phyloP scores from a whole-genome alignment of 2,329 filamentous ascomycete species.

The Arthrinium puccinioides region DNA sequence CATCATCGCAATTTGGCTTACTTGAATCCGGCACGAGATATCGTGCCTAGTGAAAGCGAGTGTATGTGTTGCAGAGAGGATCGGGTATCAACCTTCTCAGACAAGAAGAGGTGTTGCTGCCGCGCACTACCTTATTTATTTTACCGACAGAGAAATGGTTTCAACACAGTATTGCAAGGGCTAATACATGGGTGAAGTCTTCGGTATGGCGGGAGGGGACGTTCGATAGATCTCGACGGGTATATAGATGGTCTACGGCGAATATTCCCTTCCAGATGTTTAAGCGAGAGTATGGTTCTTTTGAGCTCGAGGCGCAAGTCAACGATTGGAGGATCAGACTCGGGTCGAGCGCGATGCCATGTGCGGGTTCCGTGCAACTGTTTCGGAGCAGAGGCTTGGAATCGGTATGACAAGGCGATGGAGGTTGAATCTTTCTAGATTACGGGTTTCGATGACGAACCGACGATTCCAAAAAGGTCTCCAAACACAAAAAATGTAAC shows the following conservation, averaged over 20 bases:
- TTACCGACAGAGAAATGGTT: no score
- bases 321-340: conserved; percentile 16
- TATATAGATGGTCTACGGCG: conserved; percentile 8
- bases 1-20: conserved; percentile 10
- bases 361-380: conserved; percentile 13
- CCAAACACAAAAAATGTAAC: conserved; percentile 43
- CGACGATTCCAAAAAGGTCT: conserved; percentile 22
- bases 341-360: conserved; percentile 9
- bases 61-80: conserved; percentile 15
- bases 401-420: conserved; percentile 10
- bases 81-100: conserved; percentile 15
- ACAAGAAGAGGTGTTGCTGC: conserved; percentile 9
- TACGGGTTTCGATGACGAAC: conserved; percentile 19
- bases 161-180: conserved; percentile 1
- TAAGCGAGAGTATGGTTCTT: conserved; percentile 26
- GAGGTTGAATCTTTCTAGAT: conserved; percentile 10
- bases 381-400: neutral
- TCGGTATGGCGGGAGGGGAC: neutral
- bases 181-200: neutral
- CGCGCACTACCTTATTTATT: conserved; percentile 9
- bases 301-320: conserved; percentile 16
- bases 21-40: conserved; percentile 19
- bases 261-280: conserved; percentile 24
- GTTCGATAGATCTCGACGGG: conserved; percentile 1
- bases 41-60: conserved; percentile 22